Base-by-base conservation (phyloP, 148 eudicot species). In the Heliosperma pusillum region DNA sequence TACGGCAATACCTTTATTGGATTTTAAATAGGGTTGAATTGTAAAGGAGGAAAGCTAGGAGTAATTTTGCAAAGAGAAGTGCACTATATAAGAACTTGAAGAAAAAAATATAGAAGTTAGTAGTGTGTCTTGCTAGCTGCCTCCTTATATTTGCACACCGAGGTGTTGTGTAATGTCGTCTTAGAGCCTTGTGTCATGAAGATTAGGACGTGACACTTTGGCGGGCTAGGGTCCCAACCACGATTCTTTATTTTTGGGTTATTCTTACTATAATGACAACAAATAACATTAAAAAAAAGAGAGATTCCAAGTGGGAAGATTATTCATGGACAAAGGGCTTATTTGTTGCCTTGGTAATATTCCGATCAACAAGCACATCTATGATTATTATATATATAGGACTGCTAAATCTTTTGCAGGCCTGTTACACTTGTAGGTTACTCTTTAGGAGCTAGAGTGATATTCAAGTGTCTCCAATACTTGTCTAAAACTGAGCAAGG, bases 371-470 rank as follows among this genome's bases (percentile, higher is more conserved):
- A 26, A 66, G 75, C 26, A 50, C 63, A 50, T 50, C 50, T 9
- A 29, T 67, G 45, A 47, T n/a, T n/a, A n/a, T n/a, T 50, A 47
- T 9, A 24, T 67, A 53, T 20, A 62, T 62, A 45, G 62, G 60
- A 15, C 74, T 63, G 55, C 66, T 59, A 74, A 69, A 80, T 63
- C 30, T 72, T 52, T 80, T 83, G 77, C 90, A 95, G 99, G 97
- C 99, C 97, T 76, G 97, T 96, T 63, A 96, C 97, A 47, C 96
- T 96, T 77, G 86, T 92, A 65, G 99, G 97, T 66, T 92, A 92
- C 82, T 96, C 99, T 15, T 90, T 96, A 78, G 99, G 99, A 79
- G 99, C 99, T 78, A 84, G 97, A 65, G 99, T 91, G 56, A 92
- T 96, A 69, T 92, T 86, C 84, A 96, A 87, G 79, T 92, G 97